Evolutionary conservation across 257 asterid species (phyloP).

Genomic region (Ilex asprella): DNA sequence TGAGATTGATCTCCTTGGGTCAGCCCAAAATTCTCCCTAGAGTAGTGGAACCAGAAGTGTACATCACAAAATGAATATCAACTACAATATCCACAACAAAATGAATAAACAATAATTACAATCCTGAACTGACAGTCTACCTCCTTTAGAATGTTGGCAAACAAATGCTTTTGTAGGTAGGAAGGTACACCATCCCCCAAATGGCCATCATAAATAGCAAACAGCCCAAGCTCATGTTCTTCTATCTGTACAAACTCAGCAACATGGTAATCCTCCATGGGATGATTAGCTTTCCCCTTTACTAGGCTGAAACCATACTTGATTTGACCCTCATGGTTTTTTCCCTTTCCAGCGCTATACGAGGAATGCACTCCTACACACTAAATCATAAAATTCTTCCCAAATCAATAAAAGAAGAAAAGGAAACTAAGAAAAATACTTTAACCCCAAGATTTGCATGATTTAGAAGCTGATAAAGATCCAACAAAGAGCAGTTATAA

Average conservation of each 20-base stretch:
- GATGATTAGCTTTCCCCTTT: slow-evolving; percentile 67
- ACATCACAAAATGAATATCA: too few species aligned
- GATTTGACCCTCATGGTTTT: slow-evolving; percentile 23
- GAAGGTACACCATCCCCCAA: slow-evolving; percentile 35
- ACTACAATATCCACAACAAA: background rate
- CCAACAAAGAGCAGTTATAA: background rate
- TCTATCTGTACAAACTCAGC: slow-evolving; percentile 37
- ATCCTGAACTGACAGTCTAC: slow-evolving; percentile 9
- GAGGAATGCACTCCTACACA: slow-evolving; percentile 34
- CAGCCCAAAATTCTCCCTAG: slow-evolving; percentile 36
- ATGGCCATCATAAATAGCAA: slow-evolving; percentile 44
- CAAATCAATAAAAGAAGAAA: background rate
- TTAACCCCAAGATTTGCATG: background rate
- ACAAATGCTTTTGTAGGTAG: slow-evolving; percentile 33
- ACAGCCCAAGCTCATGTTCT: slow-evolving; percentile 36
- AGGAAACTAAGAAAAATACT: too few species aligned
- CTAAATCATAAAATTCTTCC: slow-evolving; percentile 13
- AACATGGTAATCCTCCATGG: slow-evolving; percentile 87
- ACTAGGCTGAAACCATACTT: slow-evolving; percentile 48
- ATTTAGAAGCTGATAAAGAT: background rate
- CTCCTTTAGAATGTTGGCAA: slow-evolving; percentile 36
- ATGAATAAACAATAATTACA: background rate
- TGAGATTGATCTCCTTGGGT: slow-evolving; percentile 26
- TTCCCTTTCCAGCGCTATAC: slow-evolving; percentile 30
- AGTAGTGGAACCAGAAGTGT: background rate